phyloP scores from a whole-genome alignment of 129 eudicot species.

The Erigeron canadensis region DNA sequence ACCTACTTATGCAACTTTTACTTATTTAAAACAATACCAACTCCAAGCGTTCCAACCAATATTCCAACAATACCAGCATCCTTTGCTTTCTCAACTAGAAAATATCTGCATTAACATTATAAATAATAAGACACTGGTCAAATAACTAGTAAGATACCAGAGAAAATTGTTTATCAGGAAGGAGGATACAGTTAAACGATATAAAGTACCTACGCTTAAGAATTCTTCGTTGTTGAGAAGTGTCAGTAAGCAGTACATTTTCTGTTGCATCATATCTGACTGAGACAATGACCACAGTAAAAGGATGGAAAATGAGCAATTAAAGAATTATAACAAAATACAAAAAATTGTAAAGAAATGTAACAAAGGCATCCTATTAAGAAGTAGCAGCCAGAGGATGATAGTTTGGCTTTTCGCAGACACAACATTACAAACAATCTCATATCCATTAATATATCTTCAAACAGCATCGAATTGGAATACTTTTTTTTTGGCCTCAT shows the following conservation, averaged over 20 bases:
- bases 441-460: neutral
- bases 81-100: constrained; percentile 92
- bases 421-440: neutral
- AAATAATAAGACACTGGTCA: constrained; percentile 1
- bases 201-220: constrained; percentile 88
- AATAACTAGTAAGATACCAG: neutral
- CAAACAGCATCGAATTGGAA: neutral
- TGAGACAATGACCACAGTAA: constrained; percentile 35
- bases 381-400: constrained; percentile 1
- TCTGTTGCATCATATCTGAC: constrained; percentile 86
- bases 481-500: too few species aligned
- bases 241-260: constrained; percentile 51
- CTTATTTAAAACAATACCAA: constrained; percentile 49
- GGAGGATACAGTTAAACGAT: constrained; percentile 14
- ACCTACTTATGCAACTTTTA: neutral
- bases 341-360: neutral
- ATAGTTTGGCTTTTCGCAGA: neutral
- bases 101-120: constrained; percentile 59
- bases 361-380: neutral
- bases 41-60: constrained; percentile 97
- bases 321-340: neutral
- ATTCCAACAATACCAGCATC: constrained; percentile 95
- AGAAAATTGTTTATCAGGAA: neutral
- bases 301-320: neutral
- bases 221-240: constrained; percentile 75